phyloP scores from a whole-genome alignment of 495 filamentous ascomycete genomes.

The Hapsidospora chrysogenum region DNA sequence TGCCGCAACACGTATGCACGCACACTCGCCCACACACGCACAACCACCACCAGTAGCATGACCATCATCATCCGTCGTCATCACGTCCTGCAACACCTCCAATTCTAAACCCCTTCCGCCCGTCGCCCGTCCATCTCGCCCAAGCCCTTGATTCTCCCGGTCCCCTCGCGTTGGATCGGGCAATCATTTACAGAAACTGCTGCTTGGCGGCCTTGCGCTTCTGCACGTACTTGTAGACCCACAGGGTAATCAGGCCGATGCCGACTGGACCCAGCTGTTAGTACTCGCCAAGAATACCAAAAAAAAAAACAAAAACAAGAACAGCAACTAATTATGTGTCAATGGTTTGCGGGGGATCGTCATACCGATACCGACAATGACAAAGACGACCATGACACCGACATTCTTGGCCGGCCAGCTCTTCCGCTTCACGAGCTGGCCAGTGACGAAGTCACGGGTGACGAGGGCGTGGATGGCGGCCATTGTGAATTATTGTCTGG shows the following conservation, averaged over 20 bases:
- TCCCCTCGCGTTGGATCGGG: too few species aligned
- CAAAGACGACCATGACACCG: slow-evolving; percentile 43
- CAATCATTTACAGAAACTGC: slow-evolving; percentile 6
- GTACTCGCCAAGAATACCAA: too few species aligned
- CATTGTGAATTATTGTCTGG: slow-evolving; percentile 16
- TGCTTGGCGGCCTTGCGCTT: slow-evolving; percentile 20
- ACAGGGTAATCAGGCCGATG: slow-evolving; percentile 25
- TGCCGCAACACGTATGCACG: too few species aligned
- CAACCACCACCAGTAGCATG: too few species aligned
- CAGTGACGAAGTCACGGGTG: slow-evolving; percentile 24
- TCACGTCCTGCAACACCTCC: slow-evolving; percentile 3
- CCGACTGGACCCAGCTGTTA: too few species aligned
- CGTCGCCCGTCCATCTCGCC: too few species aligned
- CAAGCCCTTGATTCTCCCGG: too few species aligned
- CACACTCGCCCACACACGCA: too few species aligned
- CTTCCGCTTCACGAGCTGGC: slow-evolving; percentile 28
- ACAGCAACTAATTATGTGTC: not conserved
- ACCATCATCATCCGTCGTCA: too few species aligned
- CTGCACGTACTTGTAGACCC: slow-evolving; percentile 23
- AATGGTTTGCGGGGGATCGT: not conserved
- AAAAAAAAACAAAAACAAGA: too few species aligned
- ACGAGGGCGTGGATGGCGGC: slow-evolving; percentile 28
- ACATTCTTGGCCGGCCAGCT: slow-evolving; percentile 33
- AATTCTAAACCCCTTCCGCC: slow-evolving; percentile 4
- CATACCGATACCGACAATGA: slow-evolving; percentile 29